Base-by-base conservation (phyloP, 768 basidiomycete genomes). In the Pisolithus sp. region DNA sequence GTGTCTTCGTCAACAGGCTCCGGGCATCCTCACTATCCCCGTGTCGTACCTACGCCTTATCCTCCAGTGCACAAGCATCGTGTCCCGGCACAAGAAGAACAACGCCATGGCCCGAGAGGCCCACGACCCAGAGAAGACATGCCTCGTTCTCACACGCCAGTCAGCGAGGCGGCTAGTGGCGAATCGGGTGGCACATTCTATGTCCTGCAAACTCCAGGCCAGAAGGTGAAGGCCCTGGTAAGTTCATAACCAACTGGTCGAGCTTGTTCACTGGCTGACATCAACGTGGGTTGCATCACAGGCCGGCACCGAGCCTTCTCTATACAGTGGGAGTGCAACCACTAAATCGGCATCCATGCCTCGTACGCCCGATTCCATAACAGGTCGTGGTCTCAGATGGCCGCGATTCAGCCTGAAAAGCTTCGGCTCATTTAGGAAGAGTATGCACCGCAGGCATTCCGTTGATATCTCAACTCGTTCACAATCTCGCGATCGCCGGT, bases 171-270 rank as follows among this genome's bases (percentile, higher is more conserved):
- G 1, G 71, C 63, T 30, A 84, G 79, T 60, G 66, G 74, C 13
- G 77, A 77, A 36, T 84, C 84, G 5, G 83, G 78, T 20, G 80
- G 83, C 62, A 88, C 86, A 3, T 89, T 87, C 71, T 88, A 86
- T 62, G 79, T 87, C 56, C 74, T 86, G 38, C 85, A 85, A 4
- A 74, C 77, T 10, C 77, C 79, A 10, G 82, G 83, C n/a, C 84
- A 86, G 62, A 89, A 87, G 59, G 78, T 86, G 51, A 85, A 83
- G 63, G 76, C 86, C 55, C 75, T 88, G 59, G 86, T 87, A 68
- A 75, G 86, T 77, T 12, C 5, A 18, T 31, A 23, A 23, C 60
- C 46, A 49, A 39, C 52, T 48, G 48, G 30, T 37, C 34, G 43
- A 13, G 13, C 34, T 34, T 15, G 54, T 49, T 48, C 57, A 54